A percentile compares a stretch with the other conserved stretches of the same genome.
Evolutionary conservation across 139 green algal species (phyloP).

Genomic region (Gonium pectorale): DNA sequence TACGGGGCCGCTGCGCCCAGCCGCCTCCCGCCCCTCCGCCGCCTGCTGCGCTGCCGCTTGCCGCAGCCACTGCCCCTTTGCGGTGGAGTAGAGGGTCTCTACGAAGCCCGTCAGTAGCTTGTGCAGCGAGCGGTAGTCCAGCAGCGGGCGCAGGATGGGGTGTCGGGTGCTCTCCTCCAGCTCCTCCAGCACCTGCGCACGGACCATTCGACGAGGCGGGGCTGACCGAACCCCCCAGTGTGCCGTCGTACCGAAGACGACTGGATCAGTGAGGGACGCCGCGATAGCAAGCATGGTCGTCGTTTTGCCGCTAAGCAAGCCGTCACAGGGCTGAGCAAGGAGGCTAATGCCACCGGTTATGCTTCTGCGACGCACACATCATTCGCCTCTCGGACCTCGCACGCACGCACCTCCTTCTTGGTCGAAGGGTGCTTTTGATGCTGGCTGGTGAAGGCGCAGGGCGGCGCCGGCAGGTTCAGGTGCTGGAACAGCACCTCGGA

Average conservation of each 20-base stretch:
- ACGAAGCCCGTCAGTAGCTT: constrained; percentile 72
- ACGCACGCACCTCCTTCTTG: constrained; percentile 29
- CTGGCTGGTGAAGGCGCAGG: constrained; percentile 46
- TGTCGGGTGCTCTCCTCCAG: constrained; percentile 56
- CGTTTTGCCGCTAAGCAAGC: no score
- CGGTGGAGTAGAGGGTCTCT: constrained; percentile 34
- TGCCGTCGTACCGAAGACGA: no score
- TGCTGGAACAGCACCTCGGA: constrained; percentile 71
- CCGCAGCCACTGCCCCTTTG: constrained; percentile 4
- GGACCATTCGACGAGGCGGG: no score
- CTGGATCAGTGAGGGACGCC: not conserved
- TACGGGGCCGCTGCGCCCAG: not conserved
- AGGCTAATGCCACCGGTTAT: no score
- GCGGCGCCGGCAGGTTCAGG: constrained; percentile 74
- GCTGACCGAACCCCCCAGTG: no score
- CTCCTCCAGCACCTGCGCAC: constrained; percentile 69
- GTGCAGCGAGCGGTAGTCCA: constrained; percentile 74
- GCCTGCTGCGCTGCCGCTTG: constrained; percentile 12
- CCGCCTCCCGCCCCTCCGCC: not conserved
- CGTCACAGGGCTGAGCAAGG: no score
- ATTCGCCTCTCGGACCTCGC: no score
- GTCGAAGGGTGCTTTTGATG: constrained; percentile 32
- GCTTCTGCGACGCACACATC: no score
- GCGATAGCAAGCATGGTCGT: no score
- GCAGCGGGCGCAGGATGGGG: constrained; percentile 64